These are phyloP conservation scores for Pseudozyma tsukubaensis DNA, from an alignment of 1,284 basidiomycete genomes.

Conservation along the genomic window DNA sequence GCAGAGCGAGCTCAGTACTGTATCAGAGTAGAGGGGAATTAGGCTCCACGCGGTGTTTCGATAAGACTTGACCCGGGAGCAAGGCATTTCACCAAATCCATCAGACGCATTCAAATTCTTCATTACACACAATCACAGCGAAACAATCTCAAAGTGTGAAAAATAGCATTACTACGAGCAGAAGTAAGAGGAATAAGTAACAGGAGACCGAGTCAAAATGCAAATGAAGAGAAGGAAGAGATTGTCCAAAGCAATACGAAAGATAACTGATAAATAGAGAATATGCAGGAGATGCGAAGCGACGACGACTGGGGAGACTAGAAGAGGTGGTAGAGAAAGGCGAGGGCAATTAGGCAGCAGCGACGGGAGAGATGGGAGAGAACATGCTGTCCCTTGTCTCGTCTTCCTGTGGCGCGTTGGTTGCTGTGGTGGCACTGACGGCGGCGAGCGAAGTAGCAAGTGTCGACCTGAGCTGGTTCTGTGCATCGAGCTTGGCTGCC, in stretches of 20 bases:
- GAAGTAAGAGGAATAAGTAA: not conserved
- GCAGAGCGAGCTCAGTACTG: no score
- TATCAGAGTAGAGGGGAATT: no score
- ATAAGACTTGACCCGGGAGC: no score
- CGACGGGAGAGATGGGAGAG: conserved; percentile 40
- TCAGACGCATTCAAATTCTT: no score
- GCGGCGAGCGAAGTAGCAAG: conserved; percentile 16
- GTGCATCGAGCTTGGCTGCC: conserved; percentile 27
- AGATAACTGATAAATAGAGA: conserved; percentile 5
- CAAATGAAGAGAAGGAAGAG: not conserved
- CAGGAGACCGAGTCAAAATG: conserved; percentile 1
- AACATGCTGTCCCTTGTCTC: conserved; percentile 41
- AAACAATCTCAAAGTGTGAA: not conserved
- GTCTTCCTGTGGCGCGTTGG: conserved; percentile 19
- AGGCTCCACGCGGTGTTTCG: no score
- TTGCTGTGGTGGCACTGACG: conserved; percentile 12
- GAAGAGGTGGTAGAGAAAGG: not conserved
- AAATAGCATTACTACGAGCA: not conserved
- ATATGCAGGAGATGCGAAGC: not conserved
- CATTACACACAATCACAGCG: no score
- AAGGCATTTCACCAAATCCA: no score
- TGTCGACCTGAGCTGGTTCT: conserved; percentile 31
- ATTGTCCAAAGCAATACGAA: not conserved
- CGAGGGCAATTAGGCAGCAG: conserved; percentile 24
- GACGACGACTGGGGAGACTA: not conserved